Percentiles rank a stretch among this genome's conserved stretches.
These are phyloP conservation scores for Aspergillus sp. DNA, from an alignment of 2,329 filamentous ascomycete genomes.

Conservation along the genomic window DNA sequence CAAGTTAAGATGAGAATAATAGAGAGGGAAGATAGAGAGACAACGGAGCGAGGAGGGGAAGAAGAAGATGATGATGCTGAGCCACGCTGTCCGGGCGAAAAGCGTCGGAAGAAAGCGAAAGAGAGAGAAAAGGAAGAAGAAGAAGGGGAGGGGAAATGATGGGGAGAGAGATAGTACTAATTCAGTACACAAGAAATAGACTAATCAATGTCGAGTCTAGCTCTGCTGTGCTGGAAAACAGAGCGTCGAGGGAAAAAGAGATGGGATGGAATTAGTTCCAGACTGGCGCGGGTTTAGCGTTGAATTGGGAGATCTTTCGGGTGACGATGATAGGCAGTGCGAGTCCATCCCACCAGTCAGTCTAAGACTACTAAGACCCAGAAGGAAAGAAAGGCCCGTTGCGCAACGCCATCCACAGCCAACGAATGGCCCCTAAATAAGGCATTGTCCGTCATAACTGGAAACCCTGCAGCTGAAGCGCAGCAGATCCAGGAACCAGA, in stretches of 20 bases:
- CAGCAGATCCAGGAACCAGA: constrained; percentile 6
- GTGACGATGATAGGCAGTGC: neutral
- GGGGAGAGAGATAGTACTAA: neutral
- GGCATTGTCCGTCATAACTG: neutral
- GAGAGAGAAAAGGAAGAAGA: neutral
- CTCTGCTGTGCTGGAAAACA: neutral
- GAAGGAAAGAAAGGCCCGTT: neutral
- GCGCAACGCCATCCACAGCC: neutral
- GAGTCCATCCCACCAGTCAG: neutral
- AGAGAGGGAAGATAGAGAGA: neutral
- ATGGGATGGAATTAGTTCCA: neutral
- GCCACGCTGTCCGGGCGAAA: neutral
- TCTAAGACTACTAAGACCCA: neutral
- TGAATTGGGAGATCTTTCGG: neutral
- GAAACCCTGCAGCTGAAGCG: constrained; percentile 3
- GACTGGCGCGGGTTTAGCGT: neutral
- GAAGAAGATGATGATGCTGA: neutral
- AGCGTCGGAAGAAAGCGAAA: neutral
- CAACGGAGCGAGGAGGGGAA: neutral
- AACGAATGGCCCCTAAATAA: neutral
- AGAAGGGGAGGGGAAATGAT: neutral
- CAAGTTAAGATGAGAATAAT: neutral
- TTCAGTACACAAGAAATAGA: too few relatives aligned
- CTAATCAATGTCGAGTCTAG: too few relatives aligned
- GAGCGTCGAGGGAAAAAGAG: neutral